Percentiles rank a stretch among this genome's conserved stretches.
These are phyloP conservation scores for Myriosclerotinia duriaeana DNA, from an alignment of 2,329 filamentous ascomycete genomes.

Conservation along the genomic window DNA sequence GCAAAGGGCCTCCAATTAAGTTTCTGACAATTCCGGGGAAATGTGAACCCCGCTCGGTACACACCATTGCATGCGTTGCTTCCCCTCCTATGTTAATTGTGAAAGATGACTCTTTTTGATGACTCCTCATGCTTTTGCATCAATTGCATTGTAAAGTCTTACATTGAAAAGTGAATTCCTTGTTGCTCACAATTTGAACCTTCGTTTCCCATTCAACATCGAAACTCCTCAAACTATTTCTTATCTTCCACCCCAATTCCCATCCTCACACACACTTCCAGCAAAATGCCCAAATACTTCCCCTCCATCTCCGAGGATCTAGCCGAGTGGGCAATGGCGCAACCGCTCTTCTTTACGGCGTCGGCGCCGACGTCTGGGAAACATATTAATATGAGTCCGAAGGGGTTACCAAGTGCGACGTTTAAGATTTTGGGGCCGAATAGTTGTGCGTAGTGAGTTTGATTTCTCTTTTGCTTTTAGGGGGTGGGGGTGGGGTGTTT, in stretches of 20 bases:
- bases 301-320: constrained; percentile 55
- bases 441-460: constrained; percentile 15
- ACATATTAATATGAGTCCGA: constrained; percentile 78
- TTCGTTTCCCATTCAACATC: no score
- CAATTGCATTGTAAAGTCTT: no score
- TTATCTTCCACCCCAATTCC: not conserved
- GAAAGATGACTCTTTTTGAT: not conserved
- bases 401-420: constrained; percentile 55
- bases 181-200: no score
- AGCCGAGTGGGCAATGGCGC: constrained; percentile 61
- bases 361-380: constrained; percentile 66
- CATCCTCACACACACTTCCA: not conserved
- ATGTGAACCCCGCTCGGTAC: not conserved
- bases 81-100: not conserved
- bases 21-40: not conserved
- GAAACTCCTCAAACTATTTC: no score
- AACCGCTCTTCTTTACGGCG: constrained; percentile 74
- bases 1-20: not conserved
- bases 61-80: not conserved
- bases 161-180: no score
- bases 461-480: not conserved
- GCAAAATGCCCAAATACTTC: constrained; percentile 41
- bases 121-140: not conserved
- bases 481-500: not conserved
- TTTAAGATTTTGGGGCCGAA: constrained; percentile 2